Evolutionary conservation across 2,329 filamentous ascomycete species (phyloP).

Genomic region (Neonectria magnoliae): DNA sequence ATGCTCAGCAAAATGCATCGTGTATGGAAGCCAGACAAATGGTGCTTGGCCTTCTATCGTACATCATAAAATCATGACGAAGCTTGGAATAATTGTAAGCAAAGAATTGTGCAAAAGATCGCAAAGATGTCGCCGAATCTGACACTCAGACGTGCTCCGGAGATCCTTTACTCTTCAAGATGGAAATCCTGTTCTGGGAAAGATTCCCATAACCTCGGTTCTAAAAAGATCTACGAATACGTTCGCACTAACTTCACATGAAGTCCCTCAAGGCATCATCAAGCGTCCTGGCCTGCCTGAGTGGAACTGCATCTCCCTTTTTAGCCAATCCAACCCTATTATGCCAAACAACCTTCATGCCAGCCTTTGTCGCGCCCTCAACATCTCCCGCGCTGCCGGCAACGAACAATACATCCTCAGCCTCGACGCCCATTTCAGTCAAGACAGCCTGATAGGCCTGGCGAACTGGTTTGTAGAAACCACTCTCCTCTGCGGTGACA

Average conservation of each 20-base stretch:
- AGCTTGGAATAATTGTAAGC: too few relatives aligned
- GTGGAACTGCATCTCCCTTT: slow-evolving; percentile 36
- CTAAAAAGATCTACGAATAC: too few relatives aligned
- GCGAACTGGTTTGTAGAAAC: slow-evolving; percentile 51
- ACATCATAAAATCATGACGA: too few relatives aligned
- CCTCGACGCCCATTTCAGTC: slow-evolving; percentile 37
- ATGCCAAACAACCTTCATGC: slow-evolving; percentile 54
- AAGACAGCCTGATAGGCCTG: slow-evolving; percentile 48
- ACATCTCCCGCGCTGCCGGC: slow-evolving; percentile 54
- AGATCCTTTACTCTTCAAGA: too few relatives aligned
- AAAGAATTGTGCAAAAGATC: too few relatives aligned
- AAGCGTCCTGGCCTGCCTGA: slow-evolving; percentile 1
- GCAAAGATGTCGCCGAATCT: too few relatives aligned
- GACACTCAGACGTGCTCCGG: too few relatives aligned
- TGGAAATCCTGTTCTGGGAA: too few relatives aligned
- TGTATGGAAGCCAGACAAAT: too few relatives aligned
- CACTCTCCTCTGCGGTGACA: slow-evolving; percentile 52
- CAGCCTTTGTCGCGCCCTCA: slow-evolving; percentile 48
- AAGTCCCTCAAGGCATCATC: neutral
- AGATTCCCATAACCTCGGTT: too few relatives aligned
- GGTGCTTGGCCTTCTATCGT: too few relatives aligned
- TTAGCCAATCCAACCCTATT: slow-evolving; percentile 45
- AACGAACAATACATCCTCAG: slow-evolving; percentile 47
- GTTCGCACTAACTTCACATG: neutral
- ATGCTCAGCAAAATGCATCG: too few relatives aligned